Percentiles rank a stretch among this genome's conserved stretches.
Evolutionary conservation across 352 stramenopile species (phyloP).

Genomic region (Pythium monospermum): DNA sequence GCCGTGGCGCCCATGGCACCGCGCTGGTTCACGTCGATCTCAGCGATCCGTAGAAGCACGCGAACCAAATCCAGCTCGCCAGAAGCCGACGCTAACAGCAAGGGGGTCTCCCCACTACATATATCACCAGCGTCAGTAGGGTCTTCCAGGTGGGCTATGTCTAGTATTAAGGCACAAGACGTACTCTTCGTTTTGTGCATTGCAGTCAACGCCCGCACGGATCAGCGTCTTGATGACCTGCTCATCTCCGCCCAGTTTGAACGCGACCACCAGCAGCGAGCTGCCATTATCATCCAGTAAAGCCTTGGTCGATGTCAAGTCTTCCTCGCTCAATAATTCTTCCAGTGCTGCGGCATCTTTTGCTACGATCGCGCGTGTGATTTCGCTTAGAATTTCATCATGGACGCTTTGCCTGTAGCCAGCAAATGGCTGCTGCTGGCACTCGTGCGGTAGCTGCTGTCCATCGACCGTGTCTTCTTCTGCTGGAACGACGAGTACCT

Average conservation of each 20-base stretch:
- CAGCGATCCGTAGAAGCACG: conserved; percentile 19
- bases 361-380: conserved; percentile 23
- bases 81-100: conserved; percentile 53
- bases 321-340: conserved; percentile 13
- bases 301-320: not conserved
- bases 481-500: too few species aligned
- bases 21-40: conserved; percentile 36
- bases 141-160: not conserved
- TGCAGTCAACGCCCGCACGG: conserved; percentile 34
- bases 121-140: not conserved
- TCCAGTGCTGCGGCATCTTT: conserved; percentile 19
- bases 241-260: conserved; percentile 29
- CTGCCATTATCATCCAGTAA: conserved; percentile 39
- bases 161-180: conserved; percentile 2
- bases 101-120: conserved; percentile 39
- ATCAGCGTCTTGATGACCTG: conserved; percentile 29
- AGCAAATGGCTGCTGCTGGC: too few species aligned
- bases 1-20: conserved; percentile 44
- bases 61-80: conserved; percentile 31
- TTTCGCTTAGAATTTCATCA: conserved; percentile 18
- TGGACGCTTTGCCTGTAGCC: too few species aligned
- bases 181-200: conserved; percentile 52
- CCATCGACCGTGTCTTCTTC: not conserved
- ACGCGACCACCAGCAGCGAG: conserved; percentile 44
- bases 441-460: not conserved